Percentiles rank a stretch among this genome's conserved stretches.
These are phyloP conservation scores for Anthracocystis setariae DNA, from an alignment of 1,284 basidiomycete species.

Conservation along the genomic window DNA sequence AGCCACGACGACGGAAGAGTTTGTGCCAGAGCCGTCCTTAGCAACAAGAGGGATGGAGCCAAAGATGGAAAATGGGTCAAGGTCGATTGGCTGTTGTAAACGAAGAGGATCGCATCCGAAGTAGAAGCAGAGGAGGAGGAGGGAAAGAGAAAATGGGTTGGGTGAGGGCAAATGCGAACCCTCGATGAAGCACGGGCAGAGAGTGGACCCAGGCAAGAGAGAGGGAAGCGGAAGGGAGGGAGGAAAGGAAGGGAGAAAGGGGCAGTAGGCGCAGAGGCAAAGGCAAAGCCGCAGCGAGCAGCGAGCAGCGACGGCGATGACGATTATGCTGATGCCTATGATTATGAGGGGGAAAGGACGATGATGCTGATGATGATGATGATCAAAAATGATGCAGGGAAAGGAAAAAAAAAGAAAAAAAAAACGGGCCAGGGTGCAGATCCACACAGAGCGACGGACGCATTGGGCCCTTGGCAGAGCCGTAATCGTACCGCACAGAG, in stretches of 20 bases:
- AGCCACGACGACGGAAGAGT: slow-evolving; percentile 6
- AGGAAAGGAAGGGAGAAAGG: slow-evolving; percentile 1
- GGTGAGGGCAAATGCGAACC: slow-evolving; percentile 8
- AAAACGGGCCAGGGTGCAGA: neutral
- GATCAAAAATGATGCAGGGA: neutral
- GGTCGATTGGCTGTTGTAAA: neutral
- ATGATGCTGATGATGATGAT: slow-evolving; percentile 9
- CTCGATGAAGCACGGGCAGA: slow-evolving; percentile 10
- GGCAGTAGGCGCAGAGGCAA: neutral
- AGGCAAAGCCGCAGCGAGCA: slow-evolving; percentile 5
- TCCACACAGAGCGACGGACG: neutral
- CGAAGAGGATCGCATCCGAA: neutral
- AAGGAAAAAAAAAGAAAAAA: too few relatives aligned
- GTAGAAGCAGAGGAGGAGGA: too few relatives aligned
- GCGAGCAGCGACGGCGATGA: neutral
- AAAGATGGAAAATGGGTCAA: neutral
- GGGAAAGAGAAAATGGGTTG: slow-evolving; percentile 7
- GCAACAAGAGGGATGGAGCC: neutral
- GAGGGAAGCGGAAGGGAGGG: neutral
- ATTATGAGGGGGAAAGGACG: slow-evolving; percentile 9
- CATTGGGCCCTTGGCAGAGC: neutral
- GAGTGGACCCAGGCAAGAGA: slow-evolving; percentile 13
- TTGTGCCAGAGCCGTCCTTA: neutral
- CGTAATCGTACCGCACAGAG: too few relatives aligned
- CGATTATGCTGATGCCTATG: neutral